These are phyloP conservation scores for Asterella californica DNA, from an alignment of 225 moss, liverwort and hornwort species.

Conservation along the genomic window DNA sequence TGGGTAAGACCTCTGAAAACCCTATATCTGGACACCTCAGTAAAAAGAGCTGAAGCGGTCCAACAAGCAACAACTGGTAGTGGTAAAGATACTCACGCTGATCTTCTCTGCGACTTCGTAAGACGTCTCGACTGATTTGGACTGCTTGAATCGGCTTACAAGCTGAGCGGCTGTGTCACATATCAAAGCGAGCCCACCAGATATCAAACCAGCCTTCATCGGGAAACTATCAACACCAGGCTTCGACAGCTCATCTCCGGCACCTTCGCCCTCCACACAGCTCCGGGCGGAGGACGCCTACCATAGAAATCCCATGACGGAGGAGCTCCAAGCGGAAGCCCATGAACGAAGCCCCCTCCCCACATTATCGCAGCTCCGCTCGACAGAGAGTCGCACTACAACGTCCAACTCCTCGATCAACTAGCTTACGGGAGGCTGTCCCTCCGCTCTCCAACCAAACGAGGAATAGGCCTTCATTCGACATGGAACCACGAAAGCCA, in stretches of 20 bases:
- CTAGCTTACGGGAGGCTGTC: neutral
- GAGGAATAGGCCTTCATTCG: no score
- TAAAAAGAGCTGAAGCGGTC: neutral
- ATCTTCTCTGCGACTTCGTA: neutral
- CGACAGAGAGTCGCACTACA: neutral
- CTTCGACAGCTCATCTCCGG: slow-evolving; percentile 36
- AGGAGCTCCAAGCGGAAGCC: slow-evolving; percentile 24
- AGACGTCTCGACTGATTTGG: slow-evolving; percentile 26
- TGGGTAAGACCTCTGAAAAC: neutral
- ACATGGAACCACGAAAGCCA: no score
- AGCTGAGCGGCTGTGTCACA: slow-evolving; percentile 81
- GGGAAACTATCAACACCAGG: slow-evolving; percentile 51
- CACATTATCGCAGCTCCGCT: slow-evolving; percentile 17
- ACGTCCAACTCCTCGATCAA: neutral
- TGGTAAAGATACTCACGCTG: slow-evolving; percentile 1
- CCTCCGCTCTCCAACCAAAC: neutral
- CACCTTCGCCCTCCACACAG: neutral
- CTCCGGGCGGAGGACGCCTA: slow-evolving; percentile 10
- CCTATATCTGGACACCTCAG: neutral
- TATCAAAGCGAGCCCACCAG: slow-evolving; percentile 62
- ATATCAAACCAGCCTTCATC: slow-evolving; percentile 73
- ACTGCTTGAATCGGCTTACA: slow-evolving; percentile 44
- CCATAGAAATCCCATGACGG: slow-evolving; percentile 18
- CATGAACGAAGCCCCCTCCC: slow-evolving; percentile 26
- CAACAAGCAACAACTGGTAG: neutral